Percentiles rank a stretch among this genome's conserved stretches.
Conservation (phyloP, 2,329 filamentous ascomycete genomes). For the Delphinella strobiligena region DNA sequence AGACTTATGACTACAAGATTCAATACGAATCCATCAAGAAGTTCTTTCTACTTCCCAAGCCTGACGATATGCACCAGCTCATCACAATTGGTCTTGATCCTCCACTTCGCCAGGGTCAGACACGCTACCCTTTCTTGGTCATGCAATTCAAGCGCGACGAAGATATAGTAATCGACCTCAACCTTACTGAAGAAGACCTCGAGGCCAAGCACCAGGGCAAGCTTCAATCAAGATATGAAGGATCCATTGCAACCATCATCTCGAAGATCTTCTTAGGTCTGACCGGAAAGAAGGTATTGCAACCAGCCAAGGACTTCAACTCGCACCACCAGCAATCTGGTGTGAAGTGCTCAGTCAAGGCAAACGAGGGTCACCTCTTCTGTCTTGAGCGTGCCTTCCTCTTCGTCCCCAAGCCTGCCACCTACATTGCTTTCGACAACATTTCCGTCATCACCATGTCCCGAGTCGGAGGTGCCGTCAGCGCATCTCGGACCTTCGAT, state of each 20-base stretch:
- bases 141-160: constrained; percentile 99
- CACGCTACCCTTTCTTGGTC: constrained; percentile 92
- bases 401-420: constrained; percentile 96
- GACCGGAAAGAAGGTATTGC: constrained; percentile 88
- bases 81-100: constrained; percentile 91
- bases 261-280: constrained; percentile 91
- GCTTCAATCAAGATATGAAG: constrained; percentile 79
- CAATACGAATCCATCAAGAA: constrained; percentile 97
- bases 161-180: constrained; percentile 90
- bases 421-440: constrained; percentile 92
- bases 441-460: constrained; percentile 88
- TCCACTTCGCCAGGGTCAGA: constrained; percentile 91
- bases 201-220: constrained; percentile 82
- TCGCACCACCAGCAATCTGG: constrained; percentile 88
- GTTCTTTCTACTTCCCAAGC: constrained; percentile 96
- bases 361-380: constrained; percentile 94
- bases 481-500: constrained; percentile 90
- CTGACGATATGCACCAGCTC: constrained; percentile 93
- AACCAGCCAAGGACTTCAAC: constrained; percentile 85
- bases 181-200: constrained; percentile 83
- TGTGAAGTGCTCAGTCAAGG: constrained; percentile 99
- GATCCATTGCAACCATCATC: constrained; percentile 84
- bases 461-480: constrained; percentile 85
- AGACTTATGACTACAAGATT: constrained; percentile 99
- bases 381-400: constrained; percentile 97